phyloP scores from a whole-genome alignment of 495 filamentous ascomycete species.

The Talaromyces liani region DNA sequence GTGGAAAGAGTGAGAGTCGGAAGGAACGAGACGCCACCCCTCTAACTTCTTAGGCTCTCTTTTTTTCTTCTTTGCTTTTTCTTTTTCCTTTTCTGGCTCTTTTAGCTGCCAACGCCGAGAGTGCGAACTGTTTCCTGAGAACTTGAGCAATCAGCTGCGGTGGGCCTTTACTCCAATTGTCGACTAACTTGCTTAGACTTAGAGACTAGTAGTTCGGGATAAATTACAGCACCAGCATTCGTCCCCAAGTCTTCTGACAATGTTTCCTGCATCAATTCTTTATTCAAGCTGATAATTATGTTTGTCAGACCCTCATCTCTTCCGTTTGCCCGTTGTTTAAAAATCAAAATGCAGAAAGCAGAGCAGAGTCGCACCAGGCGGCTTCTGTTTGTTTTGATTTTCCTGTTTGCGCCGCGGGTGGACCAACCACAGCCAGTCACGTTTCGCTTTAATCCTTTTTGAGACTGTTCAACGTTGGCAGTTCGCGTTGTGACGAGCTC shows the following conservation, averaged over 20 bases:
- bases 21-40: neutral
- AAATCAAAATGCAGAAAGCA: neutral
- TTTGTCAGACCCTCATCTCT: neutral
- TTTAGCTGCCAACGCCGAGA: neutral
- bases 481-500: neutral
- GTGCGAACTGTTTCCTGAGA: neutral
- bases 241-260: neutral
- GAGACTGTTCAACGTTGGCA: neutral
- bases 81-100: neutral
- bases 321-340: neutral
- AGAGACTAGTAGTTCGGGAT: neutral
- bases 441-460: neutral
- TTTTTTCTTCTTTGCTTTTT: neutral
- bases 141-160: neutral
- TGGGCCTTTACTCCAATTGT: neutral
- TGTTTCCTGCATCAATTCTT: neutral
- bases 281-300: neutral
- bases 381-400: slow-evolving; percentile 11
- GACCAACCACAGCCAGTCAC: slow-evolving; percentile 1
- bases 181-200: neutral
- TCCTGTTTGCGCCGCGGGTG: slow-evolving; percentile 6
- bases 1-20: neutral
- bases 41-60: neutral
- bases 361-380: neutral
- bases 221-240: neutral